phyloP scores from a whole-genome alignment of 2,329 filamentous ascomycete genomes.

The Calonectria montana region DNA sequence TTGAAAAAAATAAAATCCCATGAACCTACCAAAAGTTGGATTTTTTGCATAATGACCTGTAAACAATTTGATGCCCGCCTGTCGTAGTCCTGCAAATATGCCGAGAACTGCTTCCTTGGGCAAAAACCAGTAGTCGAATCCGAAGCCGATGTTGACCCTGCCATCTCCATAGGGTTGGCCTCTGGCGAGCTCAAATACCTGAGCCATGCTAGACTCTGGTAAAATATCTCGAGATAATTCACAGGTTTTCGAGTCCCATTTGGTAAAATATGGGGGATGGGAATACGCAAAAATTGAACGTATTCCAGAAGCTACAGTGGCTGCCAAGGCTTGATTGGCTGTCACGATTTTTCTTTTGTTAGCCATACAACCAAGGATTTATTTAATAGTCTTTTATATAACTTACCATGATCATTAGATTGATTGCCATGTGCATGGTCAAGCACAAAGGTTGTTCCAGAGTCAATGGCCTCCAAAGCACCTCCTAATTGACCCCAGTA shows the following conservation, averaged over 20 bases:
- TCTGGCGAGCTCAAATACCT: background rate
- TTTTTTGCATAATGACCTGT: slow-evolving; percentile 4
- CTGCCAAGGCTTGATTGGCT: background rate
- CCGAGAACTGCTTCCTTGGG: slow-evolving; percentile 4
- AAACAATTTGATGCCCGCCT: background rate
- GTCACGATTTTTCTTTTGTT: background rate
- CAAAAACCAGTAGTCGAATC: slow-evolving; percentile 11
- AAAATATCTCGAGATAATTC: background rate
- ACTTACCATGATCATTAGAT: slow-evolving; percentile 17
- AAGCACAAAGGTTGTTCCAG: slow-evolving; percentile 18
- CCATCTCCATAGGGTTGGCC: background rate
- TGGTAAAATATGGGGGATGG: background rate
- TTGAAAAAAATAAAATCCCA: background rate
- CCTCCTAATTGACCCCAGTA: slow-evolving; percentile 16
- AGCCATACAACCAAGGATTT: background rate
- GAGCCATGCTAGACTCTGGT: slow-evolving; percentile 3
- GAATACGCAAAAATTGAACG: slow-evolving; percentile 7
- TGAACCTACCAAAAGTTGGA: background rate
- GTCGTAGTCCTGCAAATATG: background rate
- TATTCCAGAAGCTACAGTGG: slow-evolving; percentile 4
- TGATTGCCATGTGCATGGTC: slow-evolving; percentile 23
- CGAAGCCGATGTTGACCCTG: background rate
- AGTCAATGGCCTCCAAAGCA: slow-evolving; percentile 11
- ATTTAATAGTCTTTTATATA: background rate
- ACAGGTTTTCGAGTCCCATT: slow-evolving; percentile 4